Conservation (phyloP, 192 early-diverging fungal genomes). For the Chytriomyces sp. region DNA sequence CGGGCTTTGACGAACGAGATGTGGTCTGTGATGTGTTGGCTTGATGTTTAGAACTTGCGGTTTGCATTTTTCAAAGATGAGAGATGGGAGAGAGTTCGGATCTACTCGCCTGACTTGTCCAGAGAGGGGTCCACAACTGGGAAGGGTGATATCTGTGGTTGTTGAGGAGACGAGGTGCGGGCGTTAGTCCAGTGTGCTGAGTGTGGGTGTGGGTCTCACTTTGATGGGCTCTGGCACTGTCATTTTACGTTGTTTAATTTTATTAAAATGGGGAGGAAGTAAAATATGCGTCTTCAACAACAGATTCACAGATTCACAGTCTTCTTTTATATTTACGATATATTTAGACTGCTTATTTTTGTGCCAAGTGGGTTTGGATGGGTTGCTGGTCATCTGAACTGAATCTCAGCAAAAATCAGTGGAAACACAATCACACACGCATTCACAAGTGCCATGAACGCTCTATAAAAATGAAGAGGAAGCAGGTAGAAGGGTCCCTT, state of each 20-base stretch:
- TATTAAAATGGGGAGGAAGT: too few species aligned
- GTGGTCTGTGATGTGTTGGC: constrained; percentile 33
- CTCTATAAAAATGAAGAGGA: constrained; percentile 32
- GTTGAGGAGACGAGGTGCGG: too few species aligned
- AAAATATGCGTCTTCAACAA: too few species aligned
- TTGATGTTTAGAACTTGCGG: neutral
- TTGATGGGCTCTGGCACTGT: too few species aligned
- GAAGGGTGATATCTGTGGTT: constrained; percentile 46
- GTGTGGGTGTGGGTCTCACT: too few species aligned
- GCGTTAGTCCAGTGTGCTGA: too few species aligned
- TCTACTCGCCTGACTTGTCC: constrained; percentile 40
- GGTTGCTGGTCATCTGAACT: neutral
- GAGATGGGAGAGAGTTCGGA: constrained; percentile 1
- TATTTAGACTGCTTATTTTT: too few species aligned
- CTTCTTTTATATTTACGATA: too few species aligned
- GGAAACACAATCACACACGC: constrained; percentile 52
- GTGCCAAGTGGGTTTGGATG: too few species aligned
- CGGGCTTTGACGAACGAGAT: constrained; percentile 70
- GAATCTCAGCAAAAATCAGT: constrained; percentile 37
- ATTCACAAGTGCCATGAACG: constrained; percentile 44
- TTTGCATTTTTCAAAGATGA: neutral
- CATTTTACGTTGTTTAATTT: too few species aligned
- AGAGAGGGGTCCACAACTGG: constrained; percentile 49
- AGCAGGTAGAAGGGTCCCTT: constrained; percentile 36
- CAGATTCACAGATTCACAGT: too few species aligned